Evolutionary conservation across 495 filamentous ascomycete genomes (phyloP).

Genomic region (Aspergillus biplanus): DNA sequence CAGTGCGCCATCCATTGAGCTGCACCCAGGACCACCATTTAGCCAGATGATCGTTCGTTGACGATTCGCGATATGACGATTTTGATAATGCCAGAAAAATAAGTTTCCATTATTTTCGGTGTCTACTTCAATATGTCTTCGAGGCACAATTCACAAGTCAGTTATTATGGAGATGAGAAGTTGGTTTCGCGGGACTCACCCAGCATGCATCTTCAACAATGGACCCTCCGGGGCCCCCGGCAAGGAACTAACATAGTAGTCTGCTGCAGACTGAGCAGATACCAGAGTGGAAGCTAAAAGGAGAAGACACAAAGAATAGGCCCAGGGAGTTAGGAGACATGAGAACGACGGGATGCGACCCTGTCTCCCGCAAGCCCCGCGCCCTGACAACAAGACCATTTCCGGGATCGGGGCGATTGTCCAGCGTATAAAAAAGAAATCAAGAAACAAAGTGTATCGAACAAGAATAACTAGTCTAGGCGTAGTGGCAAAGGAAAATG

Average conservation of each 20-base stretch:
- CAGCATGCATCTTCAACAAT: conserved; percentile 94
- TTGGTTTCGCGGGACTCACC: conserved; percentile 58
- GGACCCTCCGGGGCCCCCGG: conserved; percentile 85
- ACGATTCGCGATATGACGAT: conserved; percentile 89
- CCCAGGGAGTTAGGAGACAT: conserved; percentile 30
- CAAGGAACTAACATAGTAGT: conserved; percentile 85
- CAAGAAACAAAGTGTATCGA: background rate
- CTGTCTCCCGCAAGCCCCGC: conserved; percentile 22
- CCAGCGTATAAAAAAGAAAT: background rate
- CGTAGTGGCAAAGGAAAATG: background rate
- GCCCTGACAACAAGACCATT: conserved; percentile 29
- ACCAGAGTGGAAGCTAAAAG: conserved; percentile 29
- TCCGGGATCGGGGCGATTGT: conserved; percentile 5
- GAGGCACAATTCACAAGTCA: background rate
- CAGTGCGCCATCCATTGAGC: conserved; percentile 93
- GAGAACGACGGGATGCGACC: conserved; percentile 17
- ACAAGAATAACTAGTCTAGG: too few relatives aligned
- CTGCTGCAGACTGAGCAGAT: conserved; percentile 66
- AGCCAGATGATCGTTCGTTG: conserved; percentile 96
- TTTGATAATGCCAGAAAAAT: conserved; percentile 98
- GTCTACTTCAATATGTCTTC: conserved; percentile 87
- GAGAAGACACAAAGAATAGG: conserved; percentile 29
- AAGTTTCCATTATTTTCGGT: conserved; percentile 84
- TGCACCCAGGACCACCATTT: conserved; percentile 95
- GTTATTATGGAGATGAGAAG: background rate